Percentiles rank a stretch among this genome's conserved stretches.
Conservation (phyloP, 768 basidiomycete genomes). For the Leccinellum albellum region DNA sequence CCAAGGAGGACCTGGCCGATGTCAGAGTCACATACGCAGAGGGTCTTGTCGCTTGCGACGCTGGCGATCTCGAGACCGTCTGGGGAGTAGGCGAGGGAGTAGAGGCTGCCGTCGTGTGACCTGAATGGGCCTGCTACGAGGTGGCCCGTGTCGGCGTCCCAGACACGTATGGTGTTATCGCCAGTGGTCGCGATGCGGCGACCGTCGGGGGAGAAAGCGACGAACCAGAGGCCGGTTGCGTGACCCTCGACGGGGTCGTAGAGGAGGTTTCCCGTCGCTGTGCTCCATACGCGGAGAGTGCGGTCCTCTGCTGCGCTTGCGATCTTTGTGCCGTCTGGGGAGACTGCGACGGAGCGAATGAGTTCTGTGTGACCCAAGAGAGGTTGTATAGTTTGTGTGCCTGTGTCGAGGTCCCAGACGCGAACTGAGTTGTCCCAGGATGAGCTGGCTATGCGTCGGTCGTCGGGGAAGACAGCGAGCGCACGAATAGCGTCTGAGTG, state of each 20-base stretch:
- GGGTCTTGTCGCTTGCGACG: conserved; percentile 29
- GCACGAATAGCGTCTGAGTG: conserved; percentile 25
- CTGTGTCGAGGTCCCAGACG: conserved; percentile 26
- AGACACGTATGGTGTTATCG: conserved; percentile 31
- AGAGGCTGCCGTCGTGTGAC: conserved; percentile 31
- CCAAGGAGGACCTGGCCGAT: conserved; percentile 35
- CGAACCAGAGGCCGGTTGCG: conserved; percentile 24
- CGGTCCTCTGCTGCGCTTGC: conserved; percentile 30
- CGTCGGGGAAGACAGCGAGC: conserved; percentile 29
- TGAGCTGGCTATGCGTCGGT: conserved; percentile 20
- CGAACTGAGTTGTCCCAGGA: conserved; percentile 27
- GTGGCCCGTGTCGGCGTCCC: conserved; percentile 28
- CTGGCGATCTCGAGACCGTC: conserved; percentile 31
- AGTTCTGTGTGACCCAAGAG: conserved; percentile 28
- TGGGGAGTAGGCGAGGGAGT: conserved; percentile 37
- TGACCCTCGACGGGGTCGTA: conserved; percentile 28
- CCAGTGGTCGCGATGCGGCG: conserved; percentile 30
- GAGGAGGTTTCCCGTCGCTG: conserved; percentile 17
- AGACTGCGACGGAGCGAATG: conserved; percentile 29
- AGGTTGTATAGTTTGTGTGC: conserved; percentile 9
- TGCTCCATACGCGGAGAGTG: conserved; percentile 27
- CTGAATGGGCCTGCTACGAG: conserved; percentile 26
- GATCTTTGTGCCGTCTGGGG: conserved; percentile 24
- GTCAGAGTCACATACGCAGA: conserved; percentile 31
- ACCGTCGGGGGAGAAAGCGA: conserved; percentile 32